Conservation (phyloP, 805 yeast species). For the Starmerella vitae region DNA sequence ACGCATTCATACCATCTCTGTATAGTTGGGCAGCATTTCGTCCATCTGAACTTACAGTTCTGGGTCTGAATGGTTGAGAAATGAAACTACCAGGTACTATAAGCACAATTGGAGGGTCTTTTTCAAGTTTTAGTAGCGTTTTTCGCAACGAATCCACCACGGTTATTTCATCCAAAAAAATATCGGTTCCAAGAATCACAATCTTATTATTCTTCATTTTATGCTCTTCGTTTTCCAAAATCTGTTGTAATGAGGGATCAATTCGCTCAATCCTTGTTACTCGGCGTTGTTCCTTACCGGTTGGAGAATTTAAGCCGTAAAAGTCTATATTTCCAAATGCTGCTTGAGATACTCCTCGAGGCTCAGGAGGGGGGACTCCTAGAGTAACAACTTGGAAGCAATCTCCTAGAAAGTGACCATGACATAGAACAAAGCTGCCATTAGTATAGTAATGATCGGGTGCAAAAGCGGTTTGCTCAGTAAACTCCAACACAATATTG, state of each 20-base stretch:
- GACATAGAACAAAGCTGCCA: constrained; percentile 69
- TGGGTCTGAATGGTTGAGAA: constrained; percentile 46
- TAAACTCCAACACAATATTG: constrained; percentile 46
- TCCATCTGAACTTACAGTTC: constrained; percentile 8
- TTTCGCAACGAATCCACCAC: constrained; percentile 53
- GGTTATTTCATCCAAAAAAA: constrained; percentile 47
- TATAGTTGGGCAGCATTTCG: constrained; percentile 41
- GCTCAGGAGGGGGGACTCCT: constrained; percentile 82
- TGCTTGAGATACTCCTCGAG: constrained; percentile 49
- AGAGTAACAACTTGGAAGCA: constrained; percentile 62
- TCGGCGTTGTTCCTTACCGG: constrained; percentile 21
- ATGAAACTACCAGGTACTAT: constrained; percentile 72
- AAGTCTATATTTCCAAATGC: constrained; percentile 72
- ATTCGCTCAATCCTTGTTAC: constrained; percentile 33
- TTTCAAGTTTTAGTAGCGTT: constrained; percentile 42
- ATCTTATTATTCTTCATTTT: constrained; percentile 44
- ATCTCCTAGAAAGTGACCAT: constrained; percentile 58
- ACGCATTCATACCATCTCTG: constrained; percentile 50
- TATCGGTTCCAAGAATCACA: constrained; percentile 61
- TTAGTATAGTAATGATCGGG: constrained; percentile 49
- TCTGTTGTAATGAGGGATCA: constrained; percentile 45
- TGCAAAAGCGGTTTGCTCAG: constrained; percentile 44
- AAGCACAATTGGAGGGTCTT: constrained; percentile 51
- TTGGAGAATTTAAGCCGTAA: constrained; percentile 33
- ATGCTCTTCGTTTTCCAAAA: constrained; percentile 39